A percentile compares a stretch with the other conserved stretches of the same genome.
phyloP scores from a whole-genome alignment of 2,329 filamentous ascomycete species.

The Ceratocystis huliohia region DNA sequence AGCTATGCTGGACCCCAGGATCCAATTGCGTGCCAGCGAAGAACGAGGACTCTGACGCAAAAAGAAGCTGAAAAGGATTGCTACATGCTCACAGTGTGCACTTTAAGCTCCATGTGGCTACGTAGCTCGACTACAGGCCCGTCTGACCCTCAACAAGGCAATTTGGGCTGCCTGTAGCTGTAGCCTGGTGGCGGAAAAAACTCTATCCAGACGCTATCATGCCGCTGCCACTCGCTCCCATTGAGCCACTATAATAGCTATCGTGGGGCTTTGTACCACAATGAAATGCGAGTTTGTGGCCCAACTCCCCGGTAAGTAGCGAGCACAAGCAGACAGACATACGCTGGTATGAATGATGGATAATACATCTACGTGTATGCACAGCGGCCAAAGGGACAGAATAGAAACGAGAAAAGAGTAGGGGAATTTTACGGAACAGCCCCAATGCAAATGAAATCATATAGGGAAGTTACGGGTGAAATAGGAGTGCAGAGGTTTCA shows the following conservation, averaged over 20 bases:
- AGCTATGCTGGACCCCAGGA: background rate
- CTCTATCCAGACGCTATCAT: background rate
- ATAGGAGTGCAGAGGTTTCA: conserved; percentile 1
- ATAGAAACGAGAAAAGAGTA: background rate
- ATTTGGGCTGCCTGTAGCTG: background rate
- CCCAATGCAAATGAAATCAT: background rate
- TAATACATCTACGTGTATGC: background rate
- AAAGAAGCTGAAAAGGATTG: background rate
- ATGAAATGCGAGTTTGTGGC: background rate
- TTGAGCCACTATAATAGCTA: background rate
- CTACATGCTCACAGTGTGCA: background rate
- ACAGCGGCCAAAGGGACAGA: background rate
- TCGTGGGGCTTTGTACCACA: background rate
- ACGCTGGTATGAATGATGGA: background rate
- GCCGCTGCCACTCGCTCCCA: background rate
- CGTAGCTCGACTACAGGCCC: background rate
- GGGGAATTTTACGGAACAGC: background rate
- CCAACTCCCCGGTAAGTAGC: background rate
- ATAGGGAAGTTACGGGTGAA: background rate
- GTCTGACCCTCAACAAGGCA: too few species aligned
- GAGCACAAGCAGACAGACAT: background rate
- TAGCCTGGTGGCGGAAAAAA: background rate
- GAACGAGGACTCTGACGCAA: background rate
- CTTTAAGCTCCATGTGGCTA: background rate
- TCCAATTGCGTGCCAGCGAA: background rate